These are phyloP conservation scores for Tricholoma flavovirens DNA, from an alignment of 768 basidiomycete species.

Conservation along the genomic window DNA sequence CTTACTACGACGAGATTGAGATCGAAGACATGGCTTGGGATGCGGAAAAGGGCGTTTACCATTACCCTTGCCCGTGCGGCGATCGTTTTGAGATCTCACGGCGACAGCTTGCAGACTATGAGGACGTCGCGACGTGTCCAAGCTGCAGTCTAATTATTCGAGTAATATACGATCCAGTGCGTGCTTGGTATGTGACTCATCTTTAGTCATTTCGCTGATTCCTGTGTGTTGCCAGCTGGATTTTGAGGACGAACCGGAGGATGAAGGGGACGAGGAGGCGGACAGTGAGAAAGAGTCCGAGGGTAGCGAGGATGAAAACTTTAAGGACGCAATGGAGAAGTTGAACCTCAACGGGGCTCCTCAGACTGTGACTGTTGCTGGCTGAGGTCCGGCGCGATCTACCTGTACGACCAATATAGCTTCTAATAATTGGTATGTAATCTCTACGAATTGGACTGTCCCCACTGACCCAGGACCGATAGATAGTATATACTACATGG, in stretches of 20 bases:
- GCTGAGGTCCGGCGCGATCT: constrained; percentile 14
- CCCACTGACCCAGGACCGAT: too few relatives aligned
- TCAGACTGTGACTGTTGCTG: constrained; percentile 19
- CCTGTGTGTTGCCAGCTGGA: constrained; percentile 52
- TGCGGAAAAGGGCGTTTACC: constrained; percentile 71
- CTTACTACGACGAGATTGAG: constrained; percentile 95
- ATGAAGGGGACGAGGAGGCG: constrained; percentile 43
- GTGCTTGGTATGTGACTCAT: constrained; percentile 26
- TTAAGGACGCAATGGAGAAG: constrained; percentile 66
- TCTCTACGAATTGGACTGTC: too few relatives aligned
- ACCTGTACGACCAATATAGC: background rate
- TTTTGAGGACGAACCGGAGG: constrained; percentile 70
- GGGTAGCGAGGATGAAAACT: constrained; percentile 37
- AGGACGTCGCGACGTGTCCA: constrained; percentile 94
- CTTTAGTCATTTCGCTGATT: background rate
- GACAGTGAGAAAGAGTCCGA: constrained; percentile 34
- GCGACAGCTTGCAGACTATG: constrained; percentile 77
- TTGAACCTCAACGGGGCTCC: constrained; percentile 41
- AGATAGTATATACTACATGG: too few relatives aligned
- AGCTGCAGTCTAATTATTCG: constrained; percentile 92
- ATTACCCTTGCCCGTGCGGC: constrained; percentile 97
- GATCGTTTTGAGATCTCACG: constrained; percentile 96
- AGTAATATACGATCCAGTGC: constrained; percentile 90
- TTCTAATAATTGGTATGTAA: background rate
- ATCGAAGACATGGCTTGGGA: constrained; percentile 98